These are phyloP conservation scores for Carex arenaria DNA, from an alignment of 202 grass and related monocot species.

Conservation along the genomic window DNA sequence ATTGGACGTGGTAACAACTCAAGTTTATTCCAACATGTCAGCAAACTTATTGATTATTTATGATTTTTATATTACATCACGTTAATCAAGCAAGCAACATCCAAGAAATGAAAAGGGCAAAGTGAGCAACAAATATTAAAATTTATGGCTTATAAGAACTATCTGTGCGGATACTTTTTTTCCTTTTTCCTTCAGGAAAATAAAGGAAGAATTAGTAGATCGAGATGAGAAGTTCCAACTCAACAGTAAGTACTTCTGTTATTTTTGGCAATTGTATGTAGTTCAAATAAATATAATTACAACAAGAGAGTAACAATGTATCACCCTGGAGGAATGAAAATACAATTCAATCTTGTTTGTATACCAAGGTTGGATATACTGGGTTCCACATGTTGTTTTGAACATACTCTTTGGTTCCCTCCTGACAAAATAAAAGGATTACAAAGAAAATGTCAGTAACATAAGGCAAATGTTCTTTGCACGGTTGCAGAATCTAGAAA, in stretches of 20 bases:
- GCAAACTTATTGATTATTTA: not conserved
- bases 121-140: not conserved
- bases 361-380: slow-evolving; percentile 83
- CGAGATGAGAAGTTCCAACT: not conserved
- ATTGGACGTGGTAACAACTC: too few relatives aligned
- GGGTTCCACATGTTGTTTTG: slow-evolving; percentile 91
- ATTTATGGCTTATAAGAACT: not conserved
- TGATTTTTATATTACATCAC: not conserved
- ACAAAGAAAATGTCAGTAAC: not conserved
- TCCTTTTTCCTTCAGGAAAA: not conserved
- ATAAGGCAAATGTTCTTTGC: not conserved
- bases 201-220: not conserved
- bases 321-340: not conserved
- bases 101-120: not conserved
- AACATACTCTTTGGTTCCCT: slow-evolving; percentile 68
- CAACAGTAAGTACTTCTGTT: not conserved
- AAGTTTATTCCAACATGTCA: too few relatives aligned
- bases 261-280: not conserved
- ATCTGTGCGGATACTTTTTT: not conserved
- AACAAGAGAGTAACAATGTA: not conserved
- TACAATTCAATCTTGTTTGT: slow-evolving; percentile 55
- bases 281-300: slow-evolving; percentile 16
- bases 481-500: not conserved
- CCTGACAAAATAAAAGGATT: slow-evolving; percentile 37
- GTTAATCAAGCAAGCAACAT: not conserved